phyloP scores from a whole-genome alignment of 805 yeast genomes.

The Starmerella kuoi region DNA sequence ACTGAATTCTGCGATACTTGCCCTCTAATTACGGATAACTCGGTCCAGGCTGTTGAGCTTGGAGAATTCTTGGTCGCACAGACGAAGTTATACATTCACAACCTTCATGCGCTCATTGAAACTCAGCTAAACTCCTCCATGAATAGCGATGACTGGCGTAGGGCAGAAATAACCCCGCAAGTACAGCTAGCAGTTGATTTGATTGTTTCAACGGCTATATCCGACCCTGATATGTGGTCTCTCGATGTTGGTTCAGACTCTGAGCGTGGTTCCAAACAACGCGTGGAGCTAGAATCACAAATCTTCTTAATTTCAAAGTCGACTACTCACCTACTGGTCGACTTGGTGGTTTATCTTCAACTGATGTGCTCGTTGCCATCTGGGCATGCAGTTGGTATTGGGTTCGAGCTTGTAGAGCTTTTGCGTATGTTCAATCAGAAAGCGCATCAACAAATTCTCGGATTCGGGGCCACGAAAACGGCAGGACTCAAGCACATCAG shows the following conservation, averaged over 20 bases:
- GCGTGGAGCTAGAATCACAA: slow-evolving; percentile 38
- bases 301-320: slow-evolving; percentile 50
- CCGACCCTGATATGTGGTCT: slow-evolving; percentile 41
- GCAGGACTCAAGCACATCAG: slow-evolving; percentile 62
- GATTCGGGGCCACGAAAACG: slow-evolving; percentile 64
- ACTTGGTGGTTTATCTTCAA: slow-evolving; percentile 42
- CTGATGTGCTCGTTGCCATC: slow-evolving; percentile 46
- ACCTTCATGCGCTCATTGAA: slow-evolving; percentile 43
- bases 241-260: neutral
- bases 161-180: slow-evolving; percentile 40
- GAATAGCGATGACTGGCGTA: slow-evolving; percentile 72
- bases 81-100: slow-evolving; percentile 43
- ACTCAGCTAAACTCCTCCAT: slow-evolving; percentile 38
- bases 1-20: slow-evolving; percentile 68
- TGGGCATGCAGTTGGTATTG: slow-evolving; percentile 26
- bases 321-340: slow-evolving; percentile 31
- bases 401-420: slow-evolving; percentile 32
- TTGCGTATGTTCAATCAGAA: slow-evolving; percentile 43
- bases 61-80: slow-evolving; percentile 59
- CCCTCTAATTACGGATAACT: slow-evolving; percentile 40
- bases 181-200: slow-evolving; percentile 42
- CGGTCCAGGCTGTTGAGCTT: slow-evolving; percentile 39
- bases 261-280: slow-evolving; percentile 1
- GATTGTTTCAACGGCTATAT: slow-evolving; percentile 37
- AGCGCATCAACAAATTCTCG: slow-evolving; percentile 48